A percentile compares a stretch with the other conserved stretches of the same genome.
phyloP scores from a whole-genome alignment of 2,329 filamentous ascomycete species.

The Cladosporium sp. region DNA sequence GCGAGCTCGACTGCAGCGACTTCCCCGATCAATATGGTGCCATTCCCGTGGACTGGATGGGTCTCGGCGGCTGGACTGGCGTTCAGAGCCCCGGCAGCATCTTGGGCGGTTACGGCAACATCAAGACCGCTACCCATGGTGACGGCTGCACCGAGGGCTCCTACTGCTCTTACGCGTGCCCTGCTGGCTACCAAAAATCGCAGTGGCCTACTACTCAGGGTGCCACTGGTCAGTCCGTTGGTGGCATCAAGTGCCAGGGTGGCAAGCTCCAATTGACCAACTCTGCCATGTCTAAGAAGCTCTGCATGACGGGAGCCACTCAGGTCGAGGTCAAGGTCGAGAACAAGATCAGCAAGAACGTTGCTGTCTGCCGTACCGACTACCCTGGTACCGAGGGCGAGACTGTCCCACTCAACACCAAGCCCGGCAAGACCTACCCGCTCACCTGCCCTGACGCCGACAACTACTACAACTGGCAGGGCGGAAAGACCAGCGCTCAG shows the following conservation, averaged over 20 bases:
- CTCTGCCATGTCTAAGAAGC: conserved; percentile 58
- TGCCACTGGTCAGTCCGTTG: conserved; percentile 76
- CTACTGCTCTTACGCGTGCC: conserved; percentile 93
- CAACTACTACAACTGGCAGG: conserved; percentile 77
- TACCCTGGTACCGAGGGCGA: conserved; percentile 92
- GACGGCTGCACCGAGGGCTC: conserved; percentile 60
- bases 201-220: conserved; percentile 86
- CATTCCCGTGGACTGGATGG: conserved; percentile 66
- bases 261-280: conserved; percentile 80
- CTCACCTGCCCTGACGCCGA: conserved; percentile 74
- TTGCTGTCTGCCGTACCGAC: conserved; percentile 87
- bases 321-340: conserved; percentile 65
- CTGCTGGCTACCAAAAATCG: conserved; percentile 85
- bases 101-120: conserved; percentile 47
- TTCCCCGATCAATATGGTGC: conserved; percentile 86
- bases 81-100: conserved; percentile 57
- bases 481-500: conserved; percentile 77
- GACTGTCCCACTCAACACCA: conserved; percentile 71
- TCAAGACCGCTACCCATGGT: conserved; percentile 67
- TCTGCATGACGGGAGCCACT: conserved; percentile 73
- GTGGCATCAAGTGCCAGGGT: conserved; percentile 79
- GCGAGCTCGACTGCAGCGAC: conserved; percentile 65
- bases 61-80: conserved; percentile 74
- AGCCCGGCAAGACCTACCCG: conserved; percentile 57
- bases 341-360: conserved; percentile 69